Percentiles rank a stretch among this genome's conserved stretches.
Conservation (phyloP, 441 rosid genomes). For the Populus hybrid region DNA sequence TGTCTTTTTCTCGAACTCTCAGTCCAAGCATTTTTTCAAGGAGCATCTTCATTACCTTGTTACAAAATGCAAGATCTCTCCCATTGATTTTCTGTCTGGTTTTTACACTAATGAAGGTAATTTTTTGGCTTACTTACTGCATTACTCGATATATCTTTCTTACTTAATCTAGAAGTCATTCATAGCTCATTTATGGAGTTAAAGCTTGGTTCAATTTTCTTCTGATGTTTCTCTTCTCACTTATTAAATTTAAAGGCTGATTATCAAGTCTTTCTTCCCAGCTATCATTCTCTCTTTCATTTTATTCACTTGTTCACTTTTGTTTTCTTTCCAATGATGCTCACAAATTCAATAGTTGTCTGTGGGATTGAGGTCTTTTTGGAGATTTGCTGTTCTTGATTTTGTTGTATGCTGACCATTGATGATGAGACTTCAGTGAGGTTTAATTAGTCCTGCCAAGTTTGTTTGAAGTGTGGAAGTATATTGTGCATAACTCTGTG, state of each 20-base stretch:
- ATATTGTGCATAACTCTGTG: not conserved
- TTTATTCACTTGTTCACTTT: not conserved
- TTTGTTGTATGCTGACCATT: not conserved
- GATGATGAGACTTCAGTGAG: not conserved
- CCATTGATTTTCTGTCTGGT: constrained; percentile 56
- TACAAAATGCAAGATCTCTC: constrained; percentile 64
- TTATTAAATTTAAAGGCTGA: not conserved
- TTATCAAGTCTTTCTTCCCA: not conserved
- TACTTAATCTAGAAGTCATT: not conserved
- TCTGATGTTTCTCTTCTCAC: not conserved
- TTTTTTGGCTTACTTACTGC: not conserved
- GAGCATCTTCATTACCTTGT: constrained; percentile 65
- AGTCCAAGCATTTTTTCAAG: constrained; percentile 51
- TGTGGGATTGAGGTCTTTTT: not conserved
- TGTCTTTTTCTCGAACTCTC: constrained; percentile 59
- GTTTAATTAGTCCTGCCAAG: not conserved
- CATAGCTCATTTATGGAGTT: not conserved
- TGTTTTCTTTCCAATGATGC: not conserved
- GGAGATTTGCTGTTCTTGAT: not conserved
- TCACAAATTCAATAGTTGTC: not conserved
- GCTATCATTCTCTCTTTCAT: not conserved
- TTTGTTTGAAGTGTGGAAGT: not conserved
- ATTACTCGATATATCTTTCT: not conserved
- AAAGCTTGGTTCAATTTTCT: not conserved
- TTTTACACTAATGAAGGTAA: constrained; percentile 79